Evolutionary conservation across 1,284 basidiomycete species (phyloP).

Genomic region (Coniferiporia sulphurascens): DNA sequence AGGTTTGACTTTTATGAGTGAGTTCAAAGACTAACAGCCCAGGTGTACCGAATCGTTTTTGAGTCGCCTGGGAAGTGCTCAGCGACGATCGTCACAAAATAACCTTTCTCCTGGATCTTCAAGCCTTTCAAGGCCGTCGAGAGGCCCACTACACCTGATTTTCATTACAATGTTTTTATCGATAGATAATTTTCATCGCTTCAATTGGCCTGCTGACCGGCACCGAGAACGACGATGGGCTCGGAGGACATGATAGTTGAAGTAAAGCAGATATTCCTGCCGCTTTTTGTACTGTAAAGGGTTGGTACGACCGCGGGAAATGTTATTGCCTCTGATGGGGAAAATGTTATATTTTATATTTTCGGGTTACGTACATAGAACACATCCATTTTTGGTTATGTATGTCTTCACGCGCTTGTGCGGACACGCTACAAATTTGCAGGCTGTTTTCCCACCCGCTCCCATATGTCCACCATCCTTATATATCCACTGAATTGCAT

Average conservation of each 20-base stretch:
- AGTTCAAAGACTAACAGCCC: constrained; percentile 51
- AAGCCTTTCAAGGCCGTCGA: constrained; percentile 66
- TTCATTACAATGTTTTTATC: background rate
- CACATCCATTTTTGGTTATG: too few species aligned
- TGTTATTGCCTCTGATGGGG: too few species aligned
- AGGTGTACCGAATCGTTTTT: constrained; percentile 65
- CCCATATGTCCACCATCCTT: too few species aligned
- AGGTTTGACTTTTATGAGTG: background rate
- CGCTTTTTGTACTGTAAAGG: too few species aligned
- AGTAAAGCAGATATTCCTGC: background rate
- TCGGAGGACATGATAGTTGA: constrained; percentile 9
- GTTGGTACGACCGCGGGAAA: too few species aligned
- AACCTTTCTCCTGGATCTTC: constrained; percentile 53
- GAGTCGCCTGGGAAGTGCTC: constrained; percentile 63
- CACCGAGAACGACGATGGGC: constrained; percentile 11
- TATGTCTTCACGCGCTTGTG: too few species aligned
- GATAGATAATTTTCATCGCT: background rate
- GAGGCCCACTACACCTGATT: constrained; percentile 63
- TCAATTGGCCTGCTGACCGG: constrained; percentile 2
- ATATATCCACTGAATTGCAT: too few species aligned
- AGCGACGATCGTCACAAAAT: constrained; percentile 62
- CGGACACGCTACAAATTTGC: too few species aligned
- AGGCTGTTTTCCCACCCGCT: too few species aligned
- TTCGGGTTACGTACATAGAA: too few species aligned
- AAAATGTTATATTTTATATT: too few species aligned